Evolutionary conservation across 495 filamentous ascomycete species (phyloP).

Genomic region (Penicillium turbatum): DNA sequence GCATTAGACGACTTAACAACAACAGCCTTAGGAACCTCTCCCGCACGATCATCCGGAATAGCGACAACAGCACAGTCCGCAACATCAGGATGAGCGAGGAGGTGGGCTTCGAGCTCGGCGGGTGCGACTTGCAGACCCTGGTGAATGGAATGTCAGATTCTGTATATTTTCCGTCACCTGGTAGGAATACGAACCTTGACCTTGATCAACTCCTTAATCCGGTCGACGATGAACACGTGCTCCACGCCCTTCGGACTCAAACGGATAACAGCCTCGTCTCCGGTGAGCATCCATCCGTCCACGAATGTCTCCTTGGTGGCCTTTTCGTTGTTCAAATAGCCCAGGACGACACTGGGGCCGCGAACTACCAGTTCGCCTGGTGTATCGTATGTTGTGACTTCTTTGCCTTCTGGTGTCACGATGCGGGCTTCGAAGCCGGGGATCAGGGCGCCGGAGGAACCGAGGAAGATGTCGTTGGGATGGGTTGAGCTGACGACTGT

Average conservation of each 20-base stretch:
- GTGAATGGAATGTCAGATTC: not conserved
- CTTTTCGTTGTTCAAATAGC: slow-evolving; percentile 81
- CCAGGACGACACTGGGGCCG: slow-evolving; percentile 71
- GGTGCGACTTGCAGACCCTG: slow-evolving; percentile 89
- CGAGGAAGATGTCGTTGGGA: slow-evolving; percentile 63
- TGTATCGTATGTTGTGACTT: slow-evolving; percentile 70
- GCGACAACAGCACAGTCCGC: slow-evolving; percentile 82
- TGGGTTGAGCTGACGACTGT: slow-evolving; percentile 68
- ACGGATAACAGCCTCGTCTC: slow-evolving; percentile 74
- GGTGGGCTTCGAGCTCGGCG: slow-evolving; percentile 84
- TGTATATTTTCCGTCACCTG: not conserved
- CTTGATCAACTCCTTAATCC: slow-evolving; percentile 93
- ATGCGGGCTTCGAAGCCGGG: slow-evolving; percentile 66
- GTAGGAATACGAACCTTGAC: slow-evolving; percentile 60
- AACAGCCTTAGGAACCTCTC: slow-evolving; percentile 84
- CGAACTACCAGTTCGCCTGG: slow-evolving; percentile 78
- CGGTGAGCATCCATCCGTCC: slow-evolving; percentile 79
- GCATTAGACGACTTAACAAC: slow-evolving; percentile 68
- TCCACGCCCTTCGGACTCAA: slow-evolving; percentile 61
- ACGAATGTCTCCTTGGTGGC: slow-evolving; percentile 77
- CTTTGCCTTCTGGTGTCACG: slow-evolving; percentile 66
- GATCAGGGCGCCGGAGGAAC: slow-evolving; percentile 68
- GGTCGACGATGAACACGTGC: slow-evolving; percentile 80
- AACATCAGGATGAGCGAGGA: slow-evolving; percentile 76
- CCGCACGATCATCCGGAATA: slow-evolving; percentile 66